Evolutionary conservation across 441 rosid species (phyloP), one percentile per base, ranked within the genome.

Genomic region (Euphorbia schlechtendalii): DNA sequence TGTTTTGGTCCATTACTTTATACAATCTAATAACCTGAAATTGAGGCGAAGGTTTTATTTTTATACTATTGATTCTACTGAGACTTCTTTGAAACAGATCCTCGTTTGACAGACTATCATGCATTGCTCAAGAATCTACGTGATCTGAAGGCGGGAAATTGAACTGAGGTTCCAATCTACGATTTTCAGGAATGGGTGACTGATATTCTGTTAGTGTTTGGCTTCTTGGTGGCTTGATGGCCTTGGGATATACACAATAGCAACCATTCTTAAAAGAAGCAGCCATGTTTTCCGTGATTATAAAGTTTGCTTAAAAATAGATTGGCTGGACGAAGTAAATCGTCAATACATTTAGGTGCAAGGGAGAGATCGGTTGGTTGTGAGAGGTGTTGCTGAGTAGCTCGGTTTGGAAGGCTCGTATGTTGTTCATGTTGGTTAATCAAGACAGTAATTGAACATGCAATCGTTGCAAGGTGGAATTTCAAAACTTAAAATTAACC

Each of bases 111-210:
- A n/a, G 99, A 95, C 78, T 91, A 91, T 63, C 98, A 83, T 56
- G 84, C 95, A 28, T 80, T 95, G 78, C 95, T 95, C 54, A 71
- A 80, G 85, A 85, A 89, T 82, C 77, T 95, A 40, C 75, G 78
- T 59, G 97, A 92, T 76, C 80, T 94, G 45, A 89, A 84, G 84
- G 87, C 71, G 32, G 98, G 96, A 61, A 91, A 85, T 77, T 75
- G 81, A 63, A 83, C 77, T 24, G 81, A 91, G 76, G 89, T 89
- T 70, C 99, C 98, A 65, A 82, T 94, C 56, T 94, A 94, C 76
- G 99, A 94, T 73, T 65, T n/a, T n/a, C 82, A 94, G 99, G 99
- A 94, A 79, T 85, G 90, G 92, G 96, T 91, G 75, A 89, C 88
- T 0, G 99, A 94, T 82, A 70, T 21, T 71, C 99, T 98, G 99